These are phyloP conservation scores for Lodderomyces oxycetoniae DNA, from an alignment of 1,139 yeast species.

Conservation along the genomic window DNA sequence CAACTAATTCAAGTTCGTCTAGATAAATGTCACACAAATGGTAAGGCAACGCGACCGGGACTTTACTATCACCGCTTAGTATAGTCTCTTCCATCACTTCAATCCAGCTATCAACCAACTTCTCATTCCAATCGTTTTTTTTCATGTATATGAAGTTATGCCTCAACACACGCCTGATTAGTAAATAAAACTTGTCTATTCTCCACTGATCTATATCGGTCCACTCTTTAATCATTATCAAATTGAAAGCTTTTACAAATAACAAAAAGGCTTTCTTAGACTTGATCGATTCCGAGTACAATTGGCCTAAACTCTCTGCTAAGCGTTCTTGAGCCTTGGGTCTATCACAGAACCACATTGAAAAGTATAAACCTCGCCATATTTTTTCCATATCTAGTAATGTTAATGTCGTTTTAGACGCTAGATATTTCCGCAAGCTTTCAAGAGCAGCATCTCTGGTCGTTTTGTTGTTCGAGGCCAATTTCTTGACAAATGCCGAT, in stretches of 20 bases:
- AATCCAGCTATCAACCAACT: constrained; percentile 44
- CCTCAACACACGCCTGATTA: constrained; percentile 72
- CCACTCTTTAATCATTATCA: constrained; percentile 79
- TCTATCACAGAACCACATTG: constrained; percentile 96
- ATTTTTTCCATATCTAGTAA: constrained; percentile 66
- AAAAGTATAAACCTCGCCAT: constrained; percentile 90
- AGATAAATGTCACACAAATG: constrained; percentile 80
- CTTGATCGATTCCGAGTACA: constrained; percentile 47
- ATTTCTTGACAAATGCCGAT: constrained; percentile 61
- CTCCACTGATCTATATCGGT: constrained; percentile 77
- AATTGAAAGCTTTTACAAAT: constrained; percentile 80
- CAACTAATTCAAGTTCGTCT: constrained; percentile 74
- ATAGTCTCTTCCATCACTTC: constrained; percentile 38
- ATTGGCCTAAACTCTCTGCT: constrained; percentile 66
- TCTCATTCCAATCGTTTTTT: constrained; percentile 52
- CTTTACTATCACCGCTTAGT: constrained; percentile 54
- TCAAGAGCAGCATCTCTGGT: constrained; percentile 75
- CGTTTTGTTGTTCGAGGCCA: constrained; percentile 77
- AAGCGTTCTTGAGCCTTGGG: constrained; percentile 86
- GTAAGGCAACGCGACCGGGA: constrained; percentile 75
- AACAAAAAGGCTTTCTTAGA: constrained; percentile 20
- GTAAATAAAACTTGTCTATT: constrained; percentile 77
- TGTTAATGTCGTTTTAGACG: constrained; percentile 28
- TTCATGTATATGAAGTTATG: constrained; percentile 58
- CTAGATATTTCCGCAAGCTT: constrained; percentile 57